These are phyloP conservation scores for Cardamine chenopodiifolia DNA, from an alignment of 345 rosid genomes.

Conservation along the genomic window DNA sequence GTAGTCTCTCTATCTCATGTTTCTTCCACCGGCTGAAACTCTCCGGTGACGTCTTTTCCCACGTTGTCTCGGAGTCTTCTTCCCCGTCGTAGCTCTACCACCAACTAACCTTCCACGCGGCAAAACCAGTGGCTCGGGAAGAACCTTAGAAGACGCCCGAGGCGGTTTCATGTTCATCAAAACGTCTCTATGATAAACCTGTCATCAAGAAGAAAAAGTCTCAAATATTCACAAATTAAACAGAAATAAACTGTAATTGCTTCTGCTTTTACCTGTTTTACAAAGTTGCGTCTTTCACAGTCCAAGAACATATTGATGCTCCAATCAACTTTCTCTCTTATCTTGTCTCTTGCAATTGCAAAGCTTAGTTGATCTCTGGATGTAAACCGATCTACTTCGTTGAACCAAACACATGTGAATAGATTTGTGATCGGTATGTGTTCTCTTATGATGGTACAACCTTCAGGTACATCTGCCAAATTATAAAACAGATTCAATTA, in stretches of 20 bases:
- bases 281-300: conserved; percentile 92
- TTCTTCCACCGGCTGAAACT: conserved; percentile 51
- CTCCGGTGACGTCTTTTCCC: conserved; percentile 71
- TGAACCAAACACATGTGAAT: conserved; percentile 90
- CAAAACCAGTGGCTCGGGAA: conserved; percentile 34
- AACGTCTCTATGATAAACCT: conserved; percentile 82
- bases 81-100: conserved; percentile 39
- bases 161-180: conserved; percentile 73
- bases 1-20: conserved; percentile 28
- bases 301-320: conserved; percentile 79
- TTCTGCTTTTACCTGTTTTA: conserved; percentile 64
- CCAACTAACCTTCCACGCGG: conserved; percentile 34
- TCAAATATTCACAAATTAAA: not conserved
- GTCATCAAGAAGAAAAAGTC: conserved; percentile 16
- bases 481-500: conserved; percentile 14
- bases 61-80: conserved; percentile 52
- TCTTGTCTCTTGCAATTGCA: conserved; percentile 82
- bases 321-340: conserved; percentile 69
- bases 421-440: conserved; percentile 80
- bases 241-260: not conserved
- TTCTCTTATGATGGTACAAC: conserved; percentile 81
- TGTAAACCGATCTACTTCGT: conserved; percentile 90
- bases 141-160: conserved; percentile 32
- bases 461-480: conserved; percentile 94
- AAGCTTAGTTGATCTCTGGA: conserved; percentile 92